phyloP scores from a whole-genome alignment of 2,329 filamentous ascomycete genomes.

The Gnomoniopsis smithogilvyi region DNA sequence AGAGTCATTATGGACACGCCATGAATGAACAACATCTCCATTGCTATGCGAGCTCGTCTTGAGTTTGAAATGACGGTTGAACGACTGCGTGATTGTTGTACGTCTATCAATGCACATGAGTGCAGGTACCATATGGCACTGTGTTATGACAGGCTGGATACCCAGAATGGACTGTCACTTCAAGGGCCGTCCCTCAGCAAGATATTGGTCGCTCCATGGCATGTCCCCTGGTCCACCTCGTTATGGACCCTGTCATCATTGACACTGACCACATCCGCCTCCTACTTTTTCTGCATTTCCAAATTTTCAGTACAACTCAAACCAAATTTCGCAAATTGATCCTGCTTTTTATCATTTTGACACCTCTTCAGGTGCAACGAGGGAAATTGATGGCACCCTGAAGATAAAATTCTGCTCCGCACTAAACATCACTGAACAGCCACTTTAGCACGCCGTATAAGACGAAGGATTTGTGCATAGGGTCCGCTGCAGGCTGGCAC shows the following conservation, averaged over 20 bases:
- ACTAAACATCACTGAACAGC: constrained; percentile 69
- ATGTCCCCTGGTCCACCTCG: constrained; percentile 43
- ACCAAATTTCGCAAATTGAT: constrained; percentile 78
- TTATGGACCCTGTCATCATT: constrained; percentile 42
- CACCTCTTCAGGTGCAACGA: constrained; percentile 60
- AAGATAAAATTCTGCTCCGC: constrained; percentile 53
- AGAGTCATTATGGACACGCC: too few species aligned
- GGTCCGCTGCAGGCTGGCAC: constrained; percentile 34
- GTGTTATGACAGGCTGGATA: neutral
- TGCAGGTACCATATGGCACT: too few species aligned
- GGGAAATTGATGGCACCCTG: constrained; percentile 68
- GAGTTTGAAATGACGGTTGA: too few species aligned
- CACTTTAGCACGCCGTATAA: constrained; percentile 78
- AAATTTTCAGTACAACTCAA: constrained; percentile 66
- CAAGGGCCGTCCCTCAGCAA: neutral
- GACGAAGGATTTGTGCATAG: constrained; percentile 60
- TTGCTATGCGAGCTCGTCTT: too few species aligned
- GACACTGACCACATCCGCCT: constrained; percentile 52
- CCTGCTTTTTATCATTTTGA: constrained; percentile 60
- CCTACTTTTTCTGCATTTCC: constrained; percentile 53
- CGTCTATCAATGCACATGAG: too few species aligned
- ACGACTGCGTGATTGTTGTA: too few species aligned
- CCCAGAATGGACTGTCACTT: neutral
- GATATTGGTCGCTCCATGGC: constrained; percentile 24
- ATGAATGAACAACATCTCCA: too few species aligned